Base-by-base conservation (phyloP, 768 basidiomycete genomes). In the Cystobasidium ongulense region DNA sequence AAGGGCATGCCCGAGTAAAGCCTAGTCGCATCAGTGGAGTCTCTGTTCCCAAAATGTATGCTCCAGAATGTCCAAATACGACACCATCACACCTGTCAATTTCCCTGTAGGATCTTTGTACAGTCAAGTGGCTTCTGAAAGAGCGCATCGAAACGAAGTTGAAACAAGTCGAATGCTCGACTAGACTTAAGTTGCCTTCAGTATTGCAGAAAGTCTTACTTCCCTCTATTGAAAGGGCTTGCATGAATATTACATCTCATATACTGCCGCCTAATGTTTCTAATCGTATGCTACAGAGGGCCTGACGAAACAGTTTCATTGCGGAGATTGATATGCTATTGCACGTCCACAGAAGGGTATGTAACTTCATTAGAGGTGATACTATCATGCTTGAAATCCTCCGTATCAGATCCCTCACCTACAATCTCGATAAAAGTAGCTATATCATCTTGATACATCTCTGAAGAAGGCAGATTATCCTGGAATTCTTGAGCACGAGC, bases 1-100 rank as follows among this genome's bases (percentile, higher is more conserved):
- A 17, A 67, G 8, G 43, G 43, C 2, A 67, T 67, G 65, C 65
- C 65, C 23, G 41, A 11, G 23, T 41, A 67, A 64, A 59, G 5
- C 2, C 17, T 27, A 15, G 33, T 5, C 21, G 25, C 4, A n/a
- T n/a, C 13, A 46, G 43, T 13, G n/a, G 13, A 13, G n/a, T 46
- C 43, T 46, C n/a, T n/a, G 43, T n/a, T 13, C 13, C n/a, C 13
- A 13, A 46, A 46, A 46, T 46, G 13, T 46, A 46, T n/a, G n/a
- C n/a, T n/a, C n/a, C n/a, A n/a, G n/a, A n/a, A n/a, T n/a, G n/a
- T n/a, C n/a, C n/a, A n/a, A n/a, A n/a, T n/a, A n/a, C n/a, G n/a
- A n/a, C n/a, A n/a, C n/a, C n/a, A n/a, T n/a, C n/a, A n/a, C n/a
- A n/a, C n/a, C n/a, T n/a, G n/a, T n/a, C n/a, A n/a, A n/a, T n/a